Evolutionary conservation across 2,329 filamentous ascomycete species (phyloP).

Genomic region (Cordyceps militaris): DNA sequence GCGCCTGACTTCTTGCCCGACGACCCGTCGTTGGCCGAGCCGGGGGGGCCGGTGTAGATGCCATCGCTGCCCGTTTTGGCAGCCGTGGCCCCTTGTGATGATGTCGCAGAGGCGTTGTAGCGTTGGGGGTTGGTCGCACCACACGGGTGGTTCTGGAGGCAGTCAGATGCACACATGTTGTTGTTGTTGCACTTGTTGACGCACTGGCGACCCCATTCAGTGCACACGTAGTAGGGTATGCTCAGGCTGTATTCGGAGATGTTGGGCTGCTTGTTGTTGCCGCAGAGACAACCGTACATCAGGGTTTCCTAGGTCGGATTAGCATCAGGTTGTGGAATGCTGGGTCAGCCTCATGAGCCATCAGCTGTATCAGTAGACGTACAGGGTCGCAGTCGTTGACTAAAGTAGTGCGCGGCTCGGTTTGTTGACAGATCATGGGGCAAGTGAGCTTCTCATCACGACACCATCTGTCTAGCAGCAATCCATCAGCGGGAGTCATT

Average conservation of each 20-base stretch:
- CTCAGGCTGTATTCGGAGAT: constrained; percentile 71
- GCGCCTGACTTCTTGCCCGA: constrained; percentile 21
- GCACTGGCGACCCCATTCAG: constrained; percentile 63
- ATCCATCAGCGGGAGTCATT: constrained; percentile 17
- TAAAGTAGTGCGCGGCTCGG: constrained; percentile 40
- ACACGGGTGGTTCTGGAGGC: constrained; percentile 62
- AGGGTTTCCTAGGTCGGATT: constrained; percentile 42
- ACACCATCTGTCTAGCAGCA: constrained; percentile 56
- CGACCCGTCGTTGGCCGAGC: constrained; percentile 10
- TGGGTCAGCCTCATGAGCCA: not conserved
- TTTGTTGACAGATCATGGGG: constrained; percentile 65
- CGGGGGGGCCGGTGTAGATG: constrained; percentile 31
- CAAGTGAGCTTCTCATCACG: constrained; percentile 54
- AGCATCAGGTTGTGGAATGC: not conserved
- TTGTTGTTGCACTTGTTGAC: constrained; percentile 46
- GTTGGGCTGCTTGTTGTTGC: constrained; percentile 59
- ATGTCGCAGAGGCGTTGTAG: constrained; percentile 47
- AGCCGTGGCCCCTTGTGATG: constrained; percentile 32
- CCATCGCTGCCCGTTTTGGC: constrained; percentile 25
- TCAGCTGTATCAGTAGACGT: constrained; percentile 21
- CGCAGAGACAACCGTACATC: constrained; percentile 66
- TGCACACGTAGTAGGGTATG: constrained; percentile 70
- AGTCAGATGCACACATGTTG: constrained; percentile 54
- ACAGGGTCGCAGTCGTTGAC: constrained; percentile 64
- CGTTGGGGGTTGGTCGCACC: constrained; percentile 59